Evolutionary conservation across 2,329 filamentous ascomycete genomes (phyloP).

Genomic region (Lanzia echinophila): DNA sequence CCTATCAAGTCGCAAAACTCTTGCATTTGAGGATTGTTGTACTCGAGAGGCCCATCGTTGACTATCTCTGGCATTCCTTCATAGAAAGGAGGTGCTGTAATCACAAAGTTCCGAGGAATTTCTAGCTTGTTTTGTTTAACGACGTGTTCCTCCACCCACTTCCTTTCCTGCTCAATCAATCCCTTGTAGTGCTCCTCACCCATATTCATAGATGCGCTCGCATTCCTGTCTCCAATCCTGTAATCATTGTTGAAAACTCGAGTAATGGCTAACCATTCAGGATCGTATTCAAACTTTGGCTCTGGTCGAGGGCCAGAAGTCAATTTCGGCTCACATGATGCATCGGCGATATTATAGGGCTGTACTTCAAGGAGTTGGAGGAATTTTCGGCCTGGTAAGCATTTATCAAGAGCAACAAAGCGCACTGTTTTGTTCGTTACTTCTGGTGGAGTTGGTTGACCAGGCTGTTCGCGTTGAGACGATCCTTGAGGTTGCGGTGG

Average conservation of each 20-base stretch:
- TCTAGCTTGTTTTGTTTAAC: constrained; percentile 53
- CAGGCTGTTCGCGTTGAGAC: constrained; percentile 38
- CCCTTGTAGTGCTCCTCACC: constrained; percentile 63
- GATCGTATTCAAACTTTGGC: constrained; percentile 57
- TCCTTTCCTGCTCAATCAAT: constrained; percentile 61
- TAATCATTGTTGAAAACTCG: constrained; percentile 68
- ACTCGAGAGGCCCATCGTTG: constrained; percentile 64
- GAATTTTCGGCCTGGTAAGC: constrained; percentile 70
- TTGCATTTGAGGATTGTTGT: constrained; percentile 81
- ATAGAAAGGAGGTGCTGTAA: constrained; percentile 68
- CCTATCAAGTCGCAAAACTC: constrained; percentile 72
- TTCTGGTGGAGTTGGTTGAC: constrained; percentile 58
- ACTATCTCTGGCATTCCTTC: constrained; percentile 49
- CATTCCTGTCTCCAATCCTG: constrained; percentile 52
- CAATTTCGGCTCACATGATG: constrained; percentile 11
- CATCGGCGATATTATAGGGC: constrained; percentile 32
- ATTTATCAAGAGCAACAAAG: constrained; percentile 91
- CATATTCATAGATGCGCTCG: constrained; percentile 49
- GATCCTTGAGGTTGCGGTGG: constrained; percentile 2
- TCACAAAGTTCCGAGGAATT: constrained; percentile 71
- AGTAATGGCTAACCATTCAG: constrained; percentile 92
- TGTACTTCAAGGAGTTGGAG: constrained; percentile 68
- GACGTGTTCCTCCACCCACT: constrained; percentile 78
- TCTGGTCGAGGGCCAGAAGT: constrained; percentile 12
- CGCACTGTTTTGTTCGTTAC: constrained; percentile 75